Percentiles rank a stretch among this genome's conserved stretches.
Conservation (phyloP, 1,284 basidiomycete species). For the Leucocoprinus gongylophorus region DNA sequence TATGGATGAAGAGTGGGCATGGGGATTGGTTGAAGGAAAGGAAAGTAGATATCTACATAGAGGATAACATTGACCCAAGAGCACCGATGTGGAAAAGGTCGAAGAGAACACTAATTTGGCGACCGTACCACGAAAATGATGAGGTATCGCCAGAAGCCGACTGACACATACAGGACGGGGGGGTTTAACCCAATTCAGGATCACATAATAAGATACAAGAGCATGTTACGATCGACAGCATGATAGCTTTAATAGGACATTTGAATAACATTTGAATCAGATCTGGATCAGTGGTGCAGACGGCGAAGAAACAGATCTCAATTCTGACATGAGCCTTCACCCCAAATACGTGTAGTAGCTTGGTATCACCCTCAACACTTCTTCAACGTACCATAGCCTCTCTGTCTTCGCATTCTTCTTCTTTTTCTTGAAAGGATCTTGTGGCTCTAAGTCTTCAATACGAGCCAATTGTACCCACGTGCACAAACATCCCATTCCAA, state of each 20-base stretch:
- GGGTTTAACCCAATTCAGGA: not conserved
- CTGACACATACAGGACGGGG: too few species aligned
- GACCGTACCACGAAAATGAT: not conserved
- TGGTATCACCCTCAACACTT: constrained; percentile 28
- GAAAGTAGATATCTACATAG: constrained; percentile 1
- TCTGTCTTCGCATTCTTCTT: constrained; percentile 30
- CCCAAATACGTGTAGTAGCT: constrained; percentile 27
- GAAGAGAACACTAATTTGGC: not conserved
- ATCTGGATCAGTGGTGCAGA: not conserved
- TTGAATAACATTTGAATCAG: not conserved
- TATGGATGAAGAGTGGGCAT: constrained; percentile 9
- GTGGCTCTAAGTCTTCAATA: constrained; percentile 10
- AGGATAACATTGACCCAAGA: not conserved
- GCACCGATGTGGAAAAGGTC: constrained; percentile 3
- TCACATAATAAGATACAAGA: not conserved
- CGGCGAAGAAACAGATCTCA: not conserved
- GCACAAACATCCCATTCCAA: constrained; percentile 48
- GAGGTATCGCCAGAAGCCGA: not conserved
- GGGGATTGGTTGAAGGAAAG: constrained; percentile 6
- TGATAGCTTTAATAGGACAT: not conserved
- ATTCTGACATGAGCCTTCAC: not conserved
- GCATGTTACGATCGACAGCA: not conserved
- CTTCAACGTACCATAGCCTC: constrained; percentile 40
- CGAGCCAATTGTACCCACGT: constrained; percentile 55
- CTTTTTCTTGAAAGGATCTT: constrained; percentile 20